Evolutionary conservation across 768 basidiomycete genomes (phyloP), one percentile per base, ranked within the genome.

Genomic region (Lactarius quietus): DNA sequence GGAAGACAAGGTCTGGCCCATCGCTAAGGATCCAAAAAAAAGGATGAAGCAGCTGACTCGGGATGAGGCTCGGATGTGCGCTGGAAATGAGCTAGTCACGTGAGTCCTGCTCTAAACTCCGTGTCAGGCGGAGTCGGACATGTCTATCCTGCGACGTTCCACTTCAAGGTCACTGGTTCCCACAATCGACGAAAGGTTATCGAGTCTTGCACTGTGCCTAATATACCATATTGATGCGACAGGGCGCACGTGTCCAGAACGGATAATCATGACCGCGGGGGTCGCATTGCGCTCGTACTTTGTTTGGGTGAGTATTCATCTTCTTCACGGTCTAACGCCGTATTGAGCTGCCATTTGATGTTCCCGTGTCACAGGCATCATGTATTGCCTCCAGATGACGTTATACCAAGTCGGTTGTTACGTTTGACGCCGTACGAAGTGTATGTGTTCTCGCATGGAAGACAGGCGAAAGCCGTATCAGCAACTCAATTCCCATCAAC

Each of bases 1-100:
- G 15, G 66, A 59, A 36, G 66, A 64, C n/a, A 54, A 18, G 10
- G 54, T 65, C 55, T 67, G 66, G 7, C 66, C 66, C 66, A 67
- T 67, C 10, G 39, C 20, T n/a, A 56, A 17, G 33, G 38, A 45
- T 26, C 26, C 18, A 52, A 35, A 20, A 9, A 20, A 9, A 18
- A 35, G 15, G 6, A 51, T 12, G 29, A 23, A 61, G 20, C 33
- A 12, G 45, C 14, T 8, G 33, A 51, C n/a, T 12, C 31, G 43
- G 33, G 17, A 23, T 9, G n/a, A 10, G 43, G 10, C n/a, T 23
- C 43, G 12, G 43, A 45, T 20, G 14, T 45, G 43, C n/a, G n/a
- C 43, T 48, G 23, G 2, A 41, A 3, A 15, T 15, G 18, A 41
- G 23, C 12, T 48, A 23, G 45, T 48, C 45, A 48, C 45, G 45